Evolutionary conservation across 2,329 filamentous ascomycete genomes (phyloP), one percentile per base, ranked within the genome.

Genomic region (Fusarium nanum): DNA sequence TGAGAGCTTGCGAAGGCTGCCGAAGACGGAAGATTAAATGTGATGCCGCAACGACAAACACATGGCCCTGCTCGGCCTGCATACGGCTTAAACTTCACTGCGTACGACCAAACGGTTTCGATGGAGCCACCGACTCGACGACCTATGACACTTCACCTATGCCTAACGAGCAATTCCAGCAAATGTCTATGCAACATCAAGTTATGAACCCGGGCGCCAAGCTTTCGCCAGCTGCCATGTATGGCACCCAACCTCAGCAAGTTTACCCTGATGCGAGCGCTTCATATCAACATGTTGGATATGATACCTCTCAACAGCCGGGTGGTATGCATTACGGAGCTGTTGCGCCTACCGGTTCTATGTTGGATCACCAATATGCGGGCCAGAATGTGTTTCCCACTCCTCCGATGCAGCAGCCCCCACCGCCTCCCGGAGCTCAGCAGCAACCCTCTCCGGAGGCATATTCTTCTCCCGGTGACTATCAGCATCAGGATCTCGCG

Each of bases 1-100:
- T 97, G 94, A 91, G 96, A 84, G 96, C 95, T 60, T 98, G 95
- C 80, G 95, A 98, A 82, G 95, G 95, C 65, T 98, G 95, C 78
- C 89, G 95, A 67, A 91, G 94, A 81, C 89, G 95, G 76, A 99
- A 99, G 82, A 99, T 99, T 79, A 97, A 97, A 81, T 99, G 95
- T 82, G 96, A 98, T 83, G 94, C 95, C 55, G 95, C 95, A 22
- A 97, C 95, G 16, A 98, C 94, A 42, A 98, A 98, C 80, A 94
- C 93, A 40, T 98, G 96, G 95, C 96, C 96, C 28, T 98, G 95
- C 81, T 96, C 94, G 42, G 93, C 96, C 37, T 99, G 95, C 79
- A 92, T 94, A 67, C 89, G 95, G 50, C 85, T 98, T 68, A 98
- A 98, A 83, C 87, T 98, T 64, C 93, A 96, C 76, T 98, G 96